A percentile compares a stretch with the other conserved stretches of the same genome.
These are phyloP conservation scores for Vigna unguiculata DNA, from an alignment of 306 rosid species.

Conservation along the genomic window DNA sequence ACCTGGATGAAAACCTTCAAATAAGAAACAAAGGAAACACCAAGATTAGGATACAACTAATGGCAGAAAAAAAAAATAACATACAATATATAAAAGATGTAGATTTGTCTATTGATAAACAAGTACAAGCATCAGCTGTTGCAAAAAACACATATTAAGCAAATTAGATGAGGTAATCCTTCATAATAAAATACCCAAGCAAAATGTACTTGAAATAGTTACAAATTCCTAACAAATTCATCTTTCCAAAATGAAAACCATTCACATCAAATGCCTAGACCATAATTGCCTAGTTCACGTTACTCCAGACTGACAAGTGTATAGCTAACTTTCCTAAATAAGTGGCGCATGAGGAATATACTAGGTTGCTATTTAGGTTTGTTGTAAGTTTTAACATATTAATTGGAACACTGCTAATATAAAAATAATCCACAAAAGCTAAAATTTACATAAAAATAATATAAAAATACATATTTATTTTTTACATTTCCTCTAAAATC, in stretches of 20 bases:
- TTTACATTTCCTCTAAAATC: not conserved
- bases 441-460: not conserved
- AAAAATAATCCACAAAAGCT: not conserved
- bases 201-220: slow-evolving; percentile 17
- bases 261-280: slow-evolving; percentile 15
- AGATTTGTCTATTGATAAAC: slow-evolving; percentile 28
- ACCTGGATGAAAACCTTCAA: slow-evolving; percentile 53
- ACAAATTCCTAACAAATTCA: slow-evolving; percentile 4
- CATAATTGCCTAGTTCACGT: not conserved
- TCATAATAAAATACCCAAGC: not conserved
- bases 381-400: not conserved
- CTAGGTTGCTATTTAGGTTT: not conserved
- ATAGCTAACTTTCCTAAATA: not conserved
- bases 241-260: slow-evolving; percentile 15
- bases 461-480: not conserved
- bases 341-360: not conserved
- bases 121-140: slow-evolving; percentile 9
- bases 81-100: slow-evolving; percentile 5
- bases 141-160: not conserved
- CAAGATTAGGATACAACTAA: slow-evolving; percentile 35
- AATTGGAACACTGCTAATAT: not conserved
- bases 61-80: slow-evolving; percentile 19
- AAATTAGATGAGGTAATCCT: slow-evolving; percentile 5
- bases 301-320: not conserved
- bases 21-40: slow-evolving; percentile 4